These are phyloP conservation scores for Wickerhamomyces pijperi DNA, from an alignment of 805 yeast genomes.

Conservation along the genomic window DNA sequence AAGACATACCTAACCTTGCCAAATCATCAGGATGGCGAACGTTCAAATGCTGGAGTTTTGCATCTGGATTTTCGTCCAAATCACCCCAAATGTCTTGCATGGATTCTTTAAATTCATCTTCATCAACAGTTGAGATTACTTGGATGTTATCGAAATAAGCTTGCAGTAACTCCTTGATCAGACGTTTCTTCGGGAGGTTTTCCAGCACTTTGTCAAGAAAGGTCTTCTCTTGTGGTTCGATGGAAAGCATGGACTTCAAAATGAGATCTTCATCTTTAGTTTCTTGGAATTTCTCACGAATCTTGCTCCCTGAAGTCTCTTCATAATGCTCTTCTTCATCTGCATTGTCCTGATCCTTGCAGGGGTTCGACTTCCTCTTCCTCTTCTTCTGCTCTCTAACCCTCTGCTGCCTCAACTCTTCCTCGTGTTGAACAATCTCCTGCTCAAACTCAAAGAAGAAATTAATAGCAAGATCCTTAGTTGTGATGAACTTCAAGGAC, in stretches of 20 bases:
- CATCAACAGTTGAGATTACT: constrained; percentile 1
- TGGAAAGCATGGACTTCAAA: not conserved
- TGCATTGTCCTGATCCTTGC: not conserved
- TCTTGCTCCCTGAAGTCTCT: constrained; percentile 2
- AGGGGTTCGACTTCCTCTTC: no score
- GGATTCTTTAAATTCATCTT: not conserved
- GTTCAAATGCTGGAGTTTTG: not conserved
- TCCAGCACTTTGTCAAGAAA: constrained; percentile 1
- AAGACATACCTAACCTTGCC: constrained; percentile 2
- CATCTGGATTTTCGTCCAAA: not conserved
- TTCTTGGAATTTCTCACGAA: not conserved
- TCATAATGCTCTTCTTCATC: constrained; percentile 1
- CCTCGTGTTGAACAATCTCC: not conserved
- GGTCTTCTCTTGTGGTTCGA: not conserved
- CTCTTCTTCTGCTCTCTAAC: no score
- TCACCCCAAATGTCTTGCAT: constrained; percentile 1
- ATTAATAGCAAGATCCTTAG: constrained; percentile 4
- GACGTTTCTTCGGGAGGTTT: constrained; percentile 1
- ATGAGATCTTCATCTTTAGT: not conserved
- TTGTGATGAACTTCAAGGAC: constrained; percentile 2
- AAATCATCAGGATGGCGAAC: constrained; percentile 1
- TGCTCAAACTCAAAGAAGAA: constrained; percentile 3
- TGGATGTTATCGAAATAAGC: not conserved
- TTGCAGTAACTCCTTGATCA: not conserved
- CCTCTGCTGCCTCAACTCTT: not conserved